Conservation (phyloP, 2,329 filamentous ascomycete genomes). For the Calonectria henricotiae region DNA sequence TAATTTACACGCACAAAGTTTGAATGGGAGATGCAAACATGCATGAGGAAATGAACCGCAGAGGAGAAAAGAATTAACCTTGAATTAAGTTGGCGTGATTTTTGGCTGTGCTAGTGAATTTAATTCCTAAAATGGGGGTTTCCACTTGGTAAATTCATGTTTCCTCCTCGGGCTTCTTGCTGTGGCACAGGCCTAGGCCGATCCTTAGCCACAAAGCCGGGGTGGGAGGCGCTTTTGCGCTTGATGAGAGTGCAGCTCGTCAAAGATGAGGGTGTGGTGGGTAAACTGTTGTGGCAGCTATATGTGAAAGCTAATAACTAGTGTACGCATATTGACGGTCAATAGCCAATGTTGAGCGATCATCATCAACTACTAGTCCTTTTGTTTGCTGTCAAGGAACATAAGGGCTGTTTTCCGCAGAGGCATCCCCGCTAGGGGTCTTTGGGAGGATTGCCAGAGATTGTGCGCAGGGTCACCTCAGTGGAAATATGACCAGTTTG, state of each 20-base stretch:
- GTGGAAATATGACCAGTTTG: background rate
- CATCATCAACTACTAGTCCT: background rate
- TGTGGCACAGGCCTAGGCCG: too few species aligned
- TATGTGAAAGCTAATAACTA: slow-evolving; percentile 1
- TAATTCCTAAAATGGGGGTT: too few species aligned
- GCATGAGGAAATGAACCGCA: too few species aligned
- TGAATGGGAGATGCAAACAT: too few species aligned
- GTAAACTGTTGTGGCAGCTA: background rate
- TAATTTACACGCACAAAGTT: background rate
- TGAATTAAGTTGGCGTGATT: too few species aligned
- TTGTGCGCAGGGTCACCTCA: background rate
- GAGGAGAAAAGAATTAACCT: too few species aligned
- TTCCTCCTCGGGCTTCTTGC: too few species aligned
- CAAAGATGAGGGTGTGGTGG: background rate
- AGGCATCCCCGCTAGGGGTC: background rate
- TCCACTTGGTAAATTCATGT: too few species aligned
- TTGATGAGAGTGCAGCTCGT: slow-evolving; percentile 1
- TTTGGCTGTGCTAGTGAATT: too few species aligned
- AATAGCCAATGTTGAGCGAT: background rate
- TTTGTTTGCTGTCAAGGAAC: background rate
- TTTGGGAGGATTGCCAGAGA: background rate
- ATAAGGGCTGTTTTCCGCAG: background rate
- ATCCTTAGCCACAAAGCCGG: background rate
- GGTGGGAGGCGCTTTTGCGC: slow-evolving; percentile 2
- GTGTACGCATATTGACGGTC: background rate